Evolutionary conservation across 352 stramenopile genomes (phyloP).

Genomic region (Phytophthora aleatoria): DNA sequence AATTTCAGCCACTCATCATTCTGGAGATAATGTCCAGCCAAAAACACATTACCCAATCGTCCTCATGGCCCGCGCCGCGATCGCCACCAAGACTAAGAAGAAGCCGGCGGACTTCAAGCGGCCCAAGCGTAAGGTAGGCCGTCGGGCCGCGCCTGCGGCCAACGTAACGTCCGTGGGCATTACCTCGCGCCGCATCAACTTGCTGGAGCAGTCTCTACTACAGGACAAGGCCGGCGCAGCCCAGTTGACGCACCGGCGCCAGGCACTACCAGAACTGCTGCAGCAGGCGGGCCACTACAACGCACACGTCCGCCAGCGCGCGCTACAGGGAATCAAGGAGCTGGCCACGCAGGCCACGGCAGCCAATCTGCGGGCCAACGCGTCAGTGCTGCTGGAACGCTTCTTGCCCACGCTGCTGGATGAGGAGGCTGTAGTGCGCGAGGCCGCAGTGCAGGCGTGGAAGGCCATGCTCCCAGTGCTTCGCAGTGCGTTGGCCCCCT

Average conservation of each 20-base stretch:
- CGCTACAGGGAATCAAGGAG: constrained; percentile 69
- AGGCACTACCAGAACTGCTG: constrained; percentile 74
- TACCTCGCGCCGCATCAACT: constrained; percentile 78
- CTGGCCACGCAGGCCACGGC: constrained; percentile 50
- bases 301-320: constrained; percentile 74
- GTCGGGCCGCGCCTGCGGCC: constrained; percentile 61
- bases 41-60: neutral
- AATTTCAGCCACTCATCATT: constrained; percentile 7
- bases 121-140: constrained; percentile 86
- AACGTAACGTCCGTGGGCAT: constrained; percentile 84
- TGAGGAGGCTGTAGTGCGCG: constrained; percentile 79
- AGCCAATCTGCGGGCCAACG: constrained; percentile 72
- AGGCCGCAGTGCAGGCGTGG: constrained; percentile 71
- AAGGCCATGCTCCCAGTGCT: constrained; percentile 70
- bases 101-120: constrained; percentile 89
- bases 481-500: constrained; percentile 53
- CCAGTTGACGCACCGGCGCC: constrained; percentile 63
- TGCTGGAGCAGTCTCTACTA: constrained; percentile 81
- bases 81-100: constrained; percentile 73
- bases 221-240: constrained; percentile 68
- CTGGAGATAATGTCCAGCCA: constrained; percentile 2
- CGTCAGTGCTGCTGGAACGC: constrained; percentile 73
- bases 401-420: constrained; percentile 78
- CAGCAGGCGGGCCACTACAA: constrained; percentile 81
- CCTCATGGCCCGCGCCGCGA: constrained; percentile 52